Evolutionary conservation across 2,329 filamentous ascomycete genomes (phyloP).

Genomic region (Alternaria viburni): DNA sequence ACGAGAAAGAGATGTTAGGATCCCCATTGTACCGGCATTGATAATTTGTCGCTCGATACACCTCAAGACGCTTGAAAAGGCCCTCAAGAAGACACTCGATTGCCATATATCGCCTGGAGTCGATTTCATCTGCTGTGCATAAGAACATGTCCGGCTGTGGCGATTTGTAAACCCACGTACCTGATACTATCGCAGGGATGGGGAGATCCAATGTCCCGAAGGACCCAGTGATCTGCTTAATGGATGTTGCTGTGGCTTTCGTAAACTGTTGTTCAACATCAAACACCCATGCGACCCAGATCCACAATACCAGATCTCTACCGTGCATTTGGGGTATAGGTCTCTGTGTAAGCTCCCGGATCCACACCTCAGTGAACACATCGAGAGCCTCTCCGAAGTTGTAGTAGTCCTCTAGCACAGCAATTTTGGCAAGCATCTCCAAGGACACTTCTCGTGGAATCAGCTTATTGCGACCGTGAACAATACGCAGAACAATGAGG

Average conservation of each 20-base stretch:
- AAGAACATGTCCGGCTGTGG: neutral
- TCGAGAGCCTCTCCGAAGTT: neutral
- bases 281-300: neutral
- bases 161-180: neutral
- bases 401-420: neutral
- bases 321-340: neutral
- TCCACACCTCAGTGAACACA: neutral
- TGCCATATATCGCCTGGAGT: neutral
- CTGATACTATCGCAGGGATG: neutral
- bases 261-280: neutral
- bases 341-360: neutral
- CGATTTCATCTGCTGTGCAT: neutral
- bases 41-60: neutral
- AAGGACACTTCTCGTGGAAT: neutral
- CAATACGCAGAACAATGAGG: neutral
- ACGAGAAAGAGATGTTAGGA: neutral
- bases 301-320: neutral
- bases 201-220: neutral
- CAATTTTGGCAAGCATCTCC: constrained; percentile 1
- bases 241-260: neutral
- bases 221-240: neutral
- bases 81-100: neutral
- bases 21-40: neutral
- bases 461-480: neutral
- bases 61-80: neutral